Evolutionary conservation across 345 rosid genomes (phyloP).

Genomic region (Diplotaxis tenuifolia): DNA sequence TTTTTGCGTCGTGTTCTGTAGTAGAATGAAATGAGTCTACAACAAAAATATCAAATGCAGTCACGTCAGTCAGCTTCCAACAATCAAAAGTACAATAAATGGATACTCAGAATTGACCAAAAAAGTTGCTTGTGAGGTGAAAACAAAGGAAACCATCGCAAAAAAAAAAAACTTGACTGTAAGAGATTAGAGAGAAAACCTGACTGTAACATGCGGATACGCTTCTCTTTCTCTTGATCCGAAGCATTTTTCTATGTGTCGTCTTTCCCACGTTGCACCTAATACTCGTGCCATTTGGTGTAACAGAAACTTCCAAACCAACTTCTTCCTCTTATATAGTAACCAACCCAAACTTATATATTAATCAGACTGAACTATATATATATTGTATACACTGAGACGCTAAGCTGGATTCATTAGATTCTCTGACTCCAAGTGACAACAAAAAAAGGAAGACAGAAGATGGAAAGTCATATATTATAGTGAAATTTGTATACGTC

Average conservation of each 20-base stretch:
- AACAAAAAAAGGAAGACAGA: no score
- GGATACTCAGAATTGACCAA: neutral
- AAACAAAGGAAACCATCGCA: neutral
- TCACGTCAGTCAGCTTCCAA: slow-evolving; percentile 8
- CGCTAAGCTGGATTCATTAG: no score
- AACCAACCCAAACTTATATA: neutral
- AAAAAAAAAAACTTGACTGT: no score
- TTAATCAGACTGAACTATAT: neutral
- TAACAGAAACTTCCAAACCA: slow-evolving; percentile 58
- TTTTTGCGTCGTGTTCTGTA: slow-evolving; percentile 88
- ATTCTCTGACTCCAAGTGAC: no score
- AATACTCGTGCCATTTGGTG: slow-evolving; percentile 80
- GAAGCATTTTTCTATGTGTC: slow-evolving; percentile 98
- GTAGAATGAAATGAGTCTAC: slow-evolving; percentile 80
- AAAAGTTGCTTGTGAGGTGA: neutral
- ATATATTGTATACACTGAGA: no score
- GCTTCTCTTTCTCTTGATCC: slow-evolving; percentile 79
- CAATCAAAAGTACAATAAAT: neutral
- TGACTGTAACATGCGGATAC: slow-evolving; percentile 66
- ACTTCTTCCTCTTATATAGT: neutral
- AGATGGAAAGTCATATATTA: no score
- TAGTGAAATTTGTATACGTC: neutral
- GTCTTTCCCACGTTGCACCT: slow-evolving; percentile 91
- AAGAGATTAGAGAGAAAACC: no score
- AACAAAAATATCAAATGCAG: slow-evolving; percentile 7